These are phyloP conservation scores for Penicillium coprophilum DNA, from an alignment of 495 filamentous ascomycete species.

Conservation along the genomic window DNA sequence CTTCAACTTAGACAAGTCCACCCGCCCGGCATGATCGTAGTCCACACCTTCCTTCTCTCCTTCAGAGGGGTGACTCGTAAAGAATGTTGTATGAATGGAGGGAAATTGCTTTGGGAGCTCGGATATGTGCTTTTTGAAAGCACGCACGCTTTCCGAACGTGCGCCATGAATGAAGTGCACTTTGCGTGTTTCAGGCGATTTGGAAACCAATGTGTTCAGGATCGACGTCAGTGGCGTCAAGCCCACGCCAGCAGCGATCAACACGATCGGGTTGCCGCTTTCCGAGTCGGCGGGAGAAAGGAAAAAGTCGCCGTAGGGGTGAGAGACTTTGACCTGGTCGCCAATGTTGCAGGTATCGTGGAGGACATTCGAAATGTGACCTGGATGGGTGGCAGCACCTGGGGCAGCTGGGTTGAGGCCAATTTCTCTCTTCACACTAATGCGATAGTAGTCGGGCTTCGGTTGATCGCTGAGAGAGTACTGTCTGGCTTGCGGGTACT, in stretches of 20 bases:
- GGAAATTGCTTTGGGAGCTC: slow-evolving; percentile 40
- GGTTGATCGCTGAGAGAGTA: slow-evolving; percentile 70
- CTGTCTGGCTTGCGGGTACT: slow-evolving; percentile 64
- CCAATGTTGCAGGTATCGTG: slow-evolving; percentile 61
- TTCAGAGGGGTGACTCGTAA: slow-evolving; percentile 37
- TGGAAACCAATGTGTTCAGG: slow-evolving; percentile 55
- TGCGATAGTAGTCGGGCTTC: slow-evolving; percentile 59
- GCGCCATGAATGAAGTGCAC: slow-evolving; percentile 65
- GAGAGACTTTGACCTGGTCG: slow-evolving; percentile 60
- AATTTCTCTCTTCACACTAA: slow-evolving; percentile 67
- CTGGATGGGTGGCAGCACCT: slow-evolving; percentile 49
- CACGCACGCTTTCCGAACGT: slow-evolving; percentile 41
- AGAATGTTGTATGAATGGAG: slow-evolving; percentile 42
- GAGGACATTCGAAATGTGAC: slow-evolving; percentile 69
- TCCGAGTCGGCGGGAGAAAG: slow-evolving; percentile 37
- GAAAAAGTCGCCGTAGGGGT: slow-evolving; percentile 71
- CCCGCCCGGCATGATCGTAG: slow-evolving; percentile 55
- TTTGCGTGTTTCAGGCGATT: slow-evolving; percentile 36
- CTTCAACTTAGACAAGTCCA: slow-evolving; percentile 55
- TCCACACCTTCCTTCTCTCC: slow-evolving; percentile 53
- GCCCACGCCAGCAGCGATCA: slow-evolving; percentile 70
- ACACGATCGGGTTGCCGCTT: slow-evolving; percentile 52
- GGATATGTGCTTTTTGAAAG: slow-evolving; percentile 50
- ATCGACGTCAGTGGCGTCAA: slow-evolving; percentile 68
- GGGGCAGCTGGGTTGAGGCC: slow-evolving; percentile 48